phyloP scores from a whole-genome alignment of 2,329 filamentous ascomycete species.

The Trichoderma simmonsii region DNA sequence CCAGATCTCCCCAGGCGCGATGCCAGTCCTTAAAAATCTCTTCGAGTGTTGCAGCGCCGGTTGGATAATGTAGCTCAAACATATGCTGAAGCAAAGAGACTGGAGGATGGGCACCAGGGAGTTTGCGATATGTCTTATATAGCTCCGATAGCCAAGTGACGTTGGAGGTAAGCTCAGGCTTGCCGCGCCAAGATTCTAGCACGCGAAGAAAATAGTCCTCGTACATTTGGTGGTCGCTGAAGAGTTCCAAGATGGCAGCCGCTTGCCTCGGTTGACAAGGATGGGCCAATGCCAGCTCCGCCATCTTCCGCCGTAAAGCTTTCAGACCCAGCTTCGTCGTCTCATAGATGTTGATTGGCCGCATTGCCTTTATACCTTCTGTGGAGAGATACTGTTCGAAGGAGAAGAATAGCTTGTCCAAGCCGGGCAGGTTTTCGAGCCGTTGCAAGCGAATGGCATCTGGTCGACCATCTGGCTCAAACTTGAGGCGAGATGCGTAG shows the following conservation, averaged over 20 bases:
- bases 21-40: constrained; percentile 50
- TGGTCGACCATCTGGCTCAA: constrained; percentile 10
- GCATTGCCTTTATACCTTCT: constrained; percentile 26
- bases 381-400: constrained; percentile 35
- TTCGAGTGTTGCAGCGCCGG: constrained; percentile 42
- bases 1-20: constrained; percentile 37
- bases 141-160: constrained; percentile 38
- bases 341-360: constrained; percentile 24
- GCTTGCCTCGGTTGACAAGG: constrained; percentile 36
- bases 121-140: constrained; percentile 45
- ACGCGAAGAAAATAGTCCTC: constrained; percentile 42
- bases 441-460: constrained; percentile 22
- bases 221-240: constrained; percentile 40
- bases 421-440: constrained; percentile 28
- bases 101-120: constrained; percentile 39
- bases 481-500: constrained; percentile 24
- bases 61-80: constrained; percentile 42
- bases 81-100: constrained; percentile 42
- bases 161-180: constrained; percentile 28
- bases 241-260: constrained; percentile 38
- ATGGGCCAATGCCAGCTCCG: constrained; percentile 31
- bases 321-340: constrained; percentile 27
- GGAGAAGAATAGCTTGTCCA: constrained; percentile 32
- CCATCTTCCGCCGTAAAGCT: constrained; percentile 32
- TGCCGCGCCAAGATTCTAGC: constrained; percentile 30